These are phyloP conservation scores for Neonectria ditissima DNA, from an alignment of 2,329 filamentous ascomycete genomes.

Conservation along the genomic window DNA sequence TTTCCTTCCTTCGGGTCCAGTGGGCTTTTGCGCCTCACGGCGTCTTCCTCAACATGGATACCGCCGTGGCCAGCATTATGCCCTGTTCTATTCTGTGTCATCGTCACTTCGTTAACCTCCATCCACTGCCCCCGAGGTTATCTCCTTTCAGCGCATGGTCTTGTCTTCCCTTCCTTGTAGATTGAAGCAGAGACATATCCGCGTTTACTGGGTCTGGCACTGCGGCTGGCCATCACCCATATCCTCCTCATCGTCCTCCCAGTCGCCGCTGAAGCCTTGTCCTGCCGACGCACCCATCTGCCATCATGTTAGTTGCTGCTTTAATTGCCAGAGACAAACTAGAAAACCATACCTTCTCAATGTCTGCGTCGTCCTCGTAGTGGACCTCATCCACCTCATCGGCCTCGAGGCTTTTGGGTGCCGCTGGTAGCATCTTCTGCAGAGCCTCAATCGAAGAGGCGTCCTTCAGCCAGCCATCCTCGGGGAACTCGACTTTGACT, in stretches of 20 bases:
- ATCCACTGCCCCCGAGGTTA: conserved; percentile 15
- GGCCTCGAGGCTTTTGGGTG: conserved; percentile 70
- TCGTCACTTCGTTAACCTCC: conserved; percentile 44
- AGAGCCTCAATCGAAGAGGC: conserved; percentile 78
- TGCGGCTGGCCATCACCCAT: conserved; percentile 75
- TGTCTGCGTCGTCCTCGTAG: conserved; percentile 83
- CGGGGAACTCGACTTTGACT: conserved; percentile 89
- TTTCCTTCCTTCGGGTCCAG: conserved; percentile 2
- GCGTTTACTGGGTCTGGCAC: conserved; percentile 76
- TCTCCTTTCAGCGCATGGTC: conserved; percentile 28
- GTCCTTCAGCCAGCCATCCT: conserved; percentile 83
- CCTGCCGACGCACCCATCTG: conserved; percentile 81
- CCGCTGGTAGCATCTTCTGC: conserved; percentile 79
- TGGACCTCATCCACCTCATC: conserved; percentile 89
- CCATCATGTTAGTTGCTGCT: conserved; percentile 26
- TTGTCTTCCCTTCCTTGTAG: conserved; percentile 24
- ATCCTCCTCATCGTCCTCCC: conserved; percentile 80
- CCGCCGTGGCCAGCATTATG: conserved; percentile 1
- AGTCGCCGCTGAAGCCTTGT: conserved; percentile 72
- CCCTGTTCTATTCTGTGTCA: conserved; percentile 30
- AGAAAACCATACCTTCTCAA: conserved; percentile 74
- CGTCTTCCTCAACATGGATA: not conserved
- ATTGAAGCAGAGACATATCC: not conserved
- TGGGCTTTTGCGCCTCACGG: not conserved
- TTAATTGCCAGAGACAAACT: conserved; percentile 13